Base-by-base conservation (phyloP, 2,329 filamentous ascomycete species). In the Colletotrichum melonis region DNA sequence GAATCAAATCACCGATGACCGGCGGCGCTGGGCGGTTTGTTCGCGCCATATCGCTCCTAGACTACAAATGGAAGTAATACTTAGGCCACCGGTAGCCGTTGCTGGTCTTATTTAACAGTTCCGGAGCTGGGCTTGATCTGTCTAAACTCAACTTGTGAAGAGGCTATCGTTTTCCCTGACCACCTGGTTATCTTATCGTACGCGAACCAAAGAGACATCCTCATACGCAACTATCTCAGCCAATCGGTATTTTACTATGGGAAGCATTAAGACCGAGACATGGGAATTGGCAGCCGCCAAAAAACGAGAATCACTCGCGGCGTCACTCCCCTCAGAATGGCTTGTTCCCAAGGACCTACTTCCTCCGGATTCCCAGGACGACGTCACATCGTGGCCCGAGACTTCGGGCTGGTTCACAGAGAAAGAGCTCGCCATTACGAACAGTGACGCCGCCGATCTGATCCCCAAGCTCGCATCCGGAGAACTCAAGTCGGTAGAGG, bases 241-340 rank as follows among this genome's bases (percentile, higher is more conserved):
- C 19, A 28, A 16, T 24, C 19, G 5, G 12, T n/a, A 8, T 19
- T 19, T 52, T 52, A 52, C 28, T 19, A 73, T 71, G 71, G 71
- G 71, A 19, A 73, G 71, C 52, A 14, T 73, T 1, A 73, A 73
- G 6, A n/a, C 67, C 24, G 67, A 73, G 22, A 24, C 74, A 14
- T 88, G 86, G 86, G 81, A 87, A 76, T 76, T 80, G 5, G 79
- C 85, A 28, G 82, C 81, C 4, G 82, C 82, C n/a, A 79, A 80
- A 67, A 88, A 88, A 77, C 83, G 86, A 30, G 80, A 82, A 56
- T 79, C 82, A 6, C 81, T 88, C 6, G 76, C 75, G 6, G 79
- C 81, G 56, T 87, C 88, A 1, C 90, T 93, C 66, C 90, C 91
- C 1, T 68, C 82, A 1, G 87, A 91, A 77, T 92, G 89, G 87